Conservation (phyloP, 345 rosid genomes). For the Rubroshorea leprosula region DNA sequence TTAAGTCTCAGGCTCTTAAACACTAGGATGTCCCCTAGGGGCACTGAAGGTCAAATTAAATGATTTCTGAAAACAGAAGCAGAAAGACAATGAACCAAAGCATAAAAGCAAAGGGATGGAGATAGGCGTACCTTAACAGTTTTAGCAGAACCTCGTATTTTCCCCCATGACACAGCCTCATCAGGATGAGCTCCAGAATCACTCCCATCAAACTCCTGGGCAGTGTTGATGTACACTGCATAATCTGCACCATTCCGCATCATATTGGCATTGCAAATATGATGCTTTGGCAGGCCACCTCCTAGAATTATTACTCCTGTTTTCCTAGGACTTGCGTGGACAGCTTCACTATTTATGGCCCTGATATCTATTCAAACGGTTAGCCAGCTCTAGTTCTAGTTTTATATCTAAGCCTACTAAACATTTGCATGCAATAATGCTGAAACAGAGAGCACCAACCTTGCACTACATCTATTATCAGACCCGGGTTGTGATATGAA, state of each 20-base stretch:
- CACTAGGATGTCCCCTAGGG: too few species aligned
- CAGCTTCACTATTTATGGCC: slow-evolving; percentile 16
- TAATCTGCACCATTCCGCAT: slow-evolving; percentile 20
- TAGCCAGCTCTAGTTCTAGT: background rate
- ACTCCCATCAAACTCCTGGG: slow-evolving; percentile 94
- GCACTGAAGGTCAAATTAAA: too few species aligned
- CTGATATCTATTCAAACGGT: slow-evolving; percentile 28
- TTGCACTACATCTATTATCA: slow-evolving; percentile 16
- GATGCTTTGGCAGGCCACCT: slow-evolving; percentile 94
- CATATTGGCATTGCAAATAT: slow-evolving; percentile 96
- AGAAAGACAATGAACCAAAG: too few species aligned
- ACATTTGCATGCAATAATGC: slow-evolving; percentile 11
- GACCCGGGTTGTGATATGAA: slow-evolving; percentile 27
- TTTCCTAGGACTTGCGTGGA: slow-evolving; percentile 14
- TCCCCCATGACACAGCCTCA: slow-evolving; percentile 97
- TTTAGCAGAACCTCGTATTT: slow-evolving; percentile 77
- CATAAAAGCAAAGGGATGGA: background rate
- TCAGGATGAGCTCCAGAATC: slow-evolving; percentile 96
- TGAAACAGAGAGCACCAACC: slow-evolving; percentile 7
- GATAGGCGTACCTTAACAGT: slow-evolving; percentile 62
- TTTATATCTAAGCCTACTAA: background rate
- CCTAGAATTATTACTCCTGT: slow-evolving; percentile 83
- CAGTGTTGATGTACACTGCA: slow-evolving; percentile 72
- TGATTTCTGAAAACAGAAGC: background rate
- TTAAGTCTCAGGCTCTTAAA: too few species aligned